These are phyloP conservation scores for Linum usitatissimum DNA, from an alignment of 345 rosid genomes.

Conservation along the genomic window DNA sequence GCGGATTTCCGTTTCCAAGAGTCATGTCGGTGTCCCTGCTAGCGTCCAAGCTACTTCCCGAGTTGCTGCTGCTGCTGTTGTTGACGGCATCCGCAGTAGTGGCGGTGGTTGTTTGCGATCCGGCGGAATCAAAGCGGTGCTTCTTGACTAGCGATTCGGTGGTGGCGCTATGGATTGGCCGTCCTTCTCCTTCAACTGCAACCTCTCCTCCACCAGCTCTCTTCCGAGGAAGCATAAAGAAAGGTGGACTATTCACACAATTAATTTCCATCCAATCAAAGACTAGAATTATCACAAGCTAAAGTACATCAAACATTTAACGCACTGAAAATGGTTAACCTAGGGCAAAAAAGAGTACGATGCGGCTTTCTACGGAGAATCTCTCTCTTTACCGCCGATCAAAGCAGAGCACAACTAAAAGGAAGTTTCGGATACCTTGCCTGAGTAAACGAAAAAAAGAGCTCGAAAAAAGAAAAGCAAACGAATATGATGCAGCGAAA, in stretches of 20 bases:
- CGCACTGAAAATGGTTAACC: not conserved
- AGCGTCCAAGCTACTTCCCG: slow-evolving; percentile 7
- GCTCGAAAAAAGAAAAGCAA: not conserved
- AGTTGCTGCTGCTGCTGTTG: slow-evolving; percentile 14
- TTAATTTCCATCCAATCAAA: not conserved
- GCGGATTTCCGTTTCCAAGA: slow-evolving; percentile 50
- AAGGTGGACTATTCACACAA: not conserved
- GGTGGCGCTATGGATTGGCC: slow-evolving; percentile 10
- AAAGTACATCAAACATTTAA: not conserved
- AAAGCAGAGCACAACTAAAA: not conserved
- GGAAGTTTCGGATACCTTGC: not conserved
- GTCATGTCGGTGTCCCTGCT: slow-evolving; percentile 36
- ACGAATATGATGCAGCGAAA: not conserved
- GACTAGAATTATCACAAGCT: not conserved
- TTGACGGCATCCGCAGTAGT: slow-evolving; percentile 6
- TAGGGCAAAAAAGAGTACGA: not conserved
- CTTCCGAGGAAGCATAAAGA: slow-evolving; percentile 94
- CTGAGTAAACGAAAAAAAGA: not conserved
- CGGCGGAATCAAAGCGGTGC: slow-evolving; percentile 36
- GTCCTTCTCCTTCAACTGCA: slow-evolving; percentile 33
- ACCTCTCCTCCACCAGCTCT: slow-evolving; percentile 50
- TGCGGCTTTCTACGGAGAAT: not conserved
- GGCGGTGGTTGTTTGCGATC: slow-evolving; percentile 17
- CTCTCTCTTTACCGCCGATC: not conserved
- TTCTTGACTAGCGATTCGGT: slow-evolving; percentile 42